A percentile compares a stretch with the other conserved stretches of the same genome.
Conservation (phyloP, 75 land plant genomes). For the Isoetes taiwanensis region DNA sequence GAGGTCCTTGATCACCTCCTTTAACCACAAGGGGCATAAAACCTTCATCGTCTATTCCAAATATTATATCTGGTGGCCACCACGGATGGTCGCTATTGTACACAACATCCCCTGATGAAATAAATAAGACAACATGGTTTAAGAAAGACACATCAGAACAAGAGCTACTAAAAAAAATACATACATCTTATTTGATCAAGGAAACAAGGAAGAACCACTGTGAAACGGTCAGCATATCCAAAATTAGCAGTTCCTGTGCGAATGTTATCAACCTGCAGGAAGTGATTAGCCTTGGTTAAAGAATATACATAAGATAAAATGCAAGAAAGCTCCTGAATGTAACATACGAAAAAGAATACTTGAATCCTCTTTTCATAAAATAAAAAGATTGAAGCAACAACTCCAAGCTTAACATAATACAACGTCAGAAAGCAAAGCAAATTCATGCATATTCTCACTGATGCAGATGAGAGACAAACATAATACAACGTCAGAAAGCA, state of each 20-base stretch:
- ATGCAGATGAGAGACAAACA: too few relatives aligned
- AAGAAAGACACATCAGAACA: background rate
- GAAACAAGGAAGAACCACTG: constrained; percentile 67
- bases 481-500: too few relatives aligned
- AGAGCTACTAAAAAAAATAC: background rate
- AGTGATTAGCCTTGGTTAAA: too few relatives aligned
- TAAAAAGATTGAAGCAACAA: too few relatives aligned
- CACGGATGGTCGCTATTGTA: constrained; percentile 35
- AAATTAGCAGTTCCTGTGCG: constrained; percentile 12
- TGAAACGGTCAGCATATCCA: constrained; percentile 51
- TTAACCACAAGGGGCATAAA: constrained; percentile 37
- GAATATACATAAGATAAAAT: too few relatives aligned
- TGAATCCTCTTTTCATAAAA: too few relatives aligned
- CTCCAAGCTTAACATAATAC: too few relatives aligned
- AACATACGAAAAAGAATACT: too few relatives aligned
- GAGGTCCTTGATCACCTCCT: constrained; percentile 12
- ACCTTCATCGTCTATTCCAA: constrained; percentile 46
- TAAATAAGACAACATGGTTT: background rate
- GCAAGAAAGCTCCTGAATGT: too few relatives aligned
- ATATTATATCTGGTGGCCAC: constrained; percentile 68
- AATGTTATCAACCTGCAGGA: constrained; percentile 17
- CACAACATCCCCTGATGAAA: constrained; percentile 55
- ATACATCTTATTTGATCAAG: constrained; percentile 68
- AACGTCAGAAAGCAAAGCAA: too few relatives aligned
- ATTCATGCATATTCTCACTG: too few relatives aligned